phyloP scores from a whole-genome alignment of 768 basidiomycete species.

The Trametes cinnabarina region DNA sequence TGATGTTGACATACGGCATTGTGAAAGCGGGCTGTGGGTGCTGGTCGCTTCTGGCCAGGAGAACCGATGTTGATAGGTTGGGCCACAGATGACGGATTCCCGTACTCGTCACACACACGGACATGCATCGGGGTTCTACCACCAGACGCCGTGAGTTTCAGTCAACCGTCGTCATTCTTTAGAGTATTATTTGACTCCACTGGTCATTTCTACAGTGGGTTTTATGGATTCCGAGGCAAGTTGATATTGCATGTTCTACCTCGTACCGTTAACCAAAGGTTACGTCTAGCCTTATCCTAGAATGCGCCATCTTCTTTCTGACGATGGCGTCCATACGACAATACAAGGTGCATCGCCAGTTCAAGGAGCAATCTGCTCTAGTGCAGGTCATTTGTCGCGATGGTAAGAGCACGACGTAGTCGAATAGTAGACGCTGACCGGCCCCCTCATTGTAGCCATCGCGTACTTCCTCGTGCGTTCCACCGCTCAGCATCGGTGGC shows the following conservation, averaged over 20 bases:
- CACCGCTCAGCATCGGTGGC: too few species aligned
- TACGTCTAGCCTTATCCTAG: conserved; percentile 9
- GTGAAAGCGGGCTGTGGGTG: conserved; percentile 5
- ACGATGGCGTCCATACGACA: conserved; percentile 14
- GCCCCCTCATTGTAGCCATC: neutral
- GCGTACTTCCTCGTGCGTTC: conserved; percentile 10
- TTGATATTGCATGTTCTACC: neutral
- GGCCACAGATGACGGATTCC: neutral
- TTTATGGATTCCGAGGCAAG: conserved; percentile 16
- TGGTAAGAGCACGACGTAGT: conserved; percentile 3
- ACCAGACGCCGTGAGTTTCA: conserved; percentile 1
- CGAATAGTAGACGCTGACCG: too few species aligned
- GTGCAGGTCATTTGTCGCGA: conserved; percentile 12
- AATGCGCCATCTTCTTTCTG: conserved; percentile 10
- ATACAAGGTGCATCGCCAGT: neutral
- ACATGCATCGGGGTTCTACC: conserved; percentile 11
- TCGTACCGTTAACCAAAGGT: neutral
- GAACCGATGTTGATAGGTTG: neutral
- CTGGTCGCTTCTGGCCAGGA: neutral
- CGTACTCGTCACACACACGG: neutral
- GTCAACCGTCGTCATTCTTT: neutral
- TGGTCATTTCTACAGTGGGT: conserved; percentile 9
- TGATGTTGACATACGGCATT: conserved; percentile 7
- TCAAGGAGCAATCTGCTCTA: neutral
- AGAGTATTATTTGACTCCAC: neutral